Base-by-base conservation (phyloP, 331 rosid species). In the Cydonia oblonga region DNA sequence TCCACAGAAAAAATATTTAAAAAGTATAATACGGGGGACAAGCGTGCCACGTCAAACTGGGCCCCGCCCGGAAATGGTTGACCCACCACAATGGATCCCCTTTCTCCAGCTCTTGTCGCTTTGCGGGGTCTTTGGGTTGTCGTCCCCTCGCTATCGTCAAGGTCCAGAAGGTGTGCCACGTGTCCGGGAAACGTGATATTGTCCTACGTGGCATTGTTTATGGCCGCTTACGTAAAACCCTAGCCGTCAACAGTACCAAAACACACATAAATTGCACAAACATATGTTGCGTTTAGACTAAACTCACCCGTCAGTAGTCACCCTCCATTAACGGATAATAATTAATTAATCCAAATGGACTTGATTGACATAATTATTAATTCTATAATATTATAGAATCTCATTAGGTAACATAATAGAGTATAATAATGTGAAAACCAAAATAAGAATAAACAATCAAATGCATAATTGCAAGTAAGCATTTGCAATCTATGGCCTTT, bases 31-130 rank as follows among this genome's bases (percentile, higher is more conserved):
- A 73, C 16, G 75, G 61, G 69, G 70, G 74, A 71, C 61, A 68
- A 44, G 80, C 20, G 83, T 69, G 80, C 88, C 97, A 87, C 90
- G 91, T 89, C 84, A 79, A 75, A 79, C 1, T 40, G 81, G 87
- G 74, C 76, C 91, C 89, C 59, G 68, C 46, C 44, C 0, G 0
- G 0, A 58, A 68, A 78, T 29, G 72, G 81, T 75, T 75, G 87
- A 66, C 85, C 90, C 83, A 68, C 87, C 76, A 64, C 24, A 66
- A 60, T 74, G 61, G 79, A 54, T 32, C 54, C 72, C 71, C 68
- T 71, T 72, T 53, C 73, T 75, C 74, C 18, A 52, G 33, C 75
- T 25, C 68, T 81, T 86, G 95, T 89, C 87, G 87, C 81, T 70
- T 79, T 80, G 82, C 62, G 76, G 63, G 66, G 66, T 32, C 25